phyloP scores from a whole-genome alignment of 306 rosid genomes.

The Ceratonia siliqua region DNA sequence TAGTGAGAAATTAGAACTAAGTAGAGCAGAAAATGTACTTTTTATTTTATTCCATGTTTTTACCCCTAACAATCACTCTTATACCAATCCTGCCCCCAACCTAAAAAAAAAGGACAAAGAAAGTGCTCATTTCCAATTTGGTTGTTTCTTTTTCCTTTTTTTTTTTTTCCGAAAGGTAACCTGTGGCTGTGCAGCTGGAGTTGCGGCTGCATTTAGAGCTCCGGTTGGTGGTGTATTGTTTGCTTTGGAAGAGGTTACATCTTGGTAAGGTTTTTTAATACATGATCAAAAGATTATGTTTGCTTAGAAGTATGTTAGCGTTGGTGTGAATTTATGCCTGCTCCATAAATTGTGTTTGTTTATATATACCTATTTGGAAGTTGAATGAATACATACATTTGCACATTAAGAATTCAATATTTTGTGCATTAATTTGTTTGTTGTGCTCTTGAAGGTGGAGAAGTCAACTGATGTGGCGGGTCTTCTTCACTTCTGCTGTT shows the following conservation, averaged over 20 bases:
- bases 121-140: conserved; percentile 19
- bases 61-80: not conserved
- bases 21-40: not conserved
- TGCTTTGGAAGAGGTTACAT: conserved; percentile 98
- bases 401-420: not conserved
- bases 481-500: conserved; percentile 92
- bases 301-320: conserved; percentile 48
- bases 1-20: not conserved
- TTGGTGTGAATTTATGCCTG: not conserved
- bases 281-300: conserved; percentile 21
- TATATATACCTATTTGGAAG: not conserved
- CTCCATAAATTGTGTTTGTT: not conserved
- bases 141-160: not conserved
- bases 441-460: conserved; percentile 29
- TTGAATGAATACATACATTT: not conserved
- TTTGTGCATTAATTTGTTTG: not conserved
- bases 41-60: conserved; percentile 3
- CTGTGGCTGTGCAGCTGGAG: conserved; percentile 99
- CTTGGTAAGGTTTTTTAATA: conserved; percentile 65
- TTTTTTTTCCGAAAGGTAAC: conserved; percentile 75
- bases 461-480: conserved; percentile 95
- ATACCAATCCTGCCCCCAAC: not conserved
- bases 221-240: conserved; percentile 98
- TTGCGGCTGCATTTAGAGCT: conserved; percentile 99
- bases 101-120: not conserved